Base-by-base conservation (phyloP, 2,329 filamentous ascomycete genomes). In the Exophiala bonariae region DNA sequence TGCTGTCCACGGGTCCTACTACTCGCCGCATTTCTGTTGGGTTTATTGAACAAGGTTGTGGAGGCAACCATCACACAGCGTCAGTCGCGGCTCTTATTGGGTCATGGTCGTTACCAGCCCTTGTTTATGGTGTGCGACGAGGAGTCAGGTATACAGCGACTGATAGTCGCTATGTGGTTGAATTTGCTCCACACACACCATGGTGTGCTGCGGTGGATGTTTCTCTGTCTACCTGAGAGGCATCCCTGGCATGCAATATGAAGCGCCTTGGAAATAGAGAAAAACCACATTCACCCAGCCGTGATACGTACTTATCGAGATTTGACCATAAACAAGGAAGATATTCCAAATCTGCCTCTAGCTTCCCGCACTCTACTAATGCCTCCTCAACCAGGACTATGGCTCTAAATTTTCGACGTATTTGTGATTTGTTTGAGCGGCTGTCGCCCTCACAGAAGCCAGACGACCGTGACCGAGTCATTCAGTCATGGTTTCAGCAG, bases 341-440 rank as follows among this genome's bases (percentile, higher is more conserved):
- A 26, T 26, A 6, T 26, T 26, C 23, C 11, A 26, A 26, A 11
- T 26, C 23, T 26, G 6, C 6, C 23, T 26, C 23, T 26, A 26
- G 11, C 11, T 26, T 26, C 23, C 23, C 11, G 13, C 17, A 17
- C 20, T 22, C 22, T 32, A 17, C 14, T 13, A 16, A 41, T 41
- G 13, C 28, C 39, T 41, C 26, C 30, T 41, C 11, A 17, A 16
- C 30, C 5, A 7, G 3, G 5, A 41, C 11, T 18, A 73, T 72
- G 69, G 66, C 68, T 13, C 71, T 73, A 61, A 66, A 68, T 32
- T 95, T 93, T 65, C 69, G 75, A 14, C 73, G 78, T 50, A 71
- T 95, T 39, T 92, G 87, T 71, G 80, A 86, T 51, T 73, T 95
- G 3, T 75, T 95, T 35, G 82, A 89, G 52, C 69, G 76, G 19